Base-by-base conservation (phyloP, 2,329 filamentous ascomycete genomes). In the Penicillium sp. region DNA sequence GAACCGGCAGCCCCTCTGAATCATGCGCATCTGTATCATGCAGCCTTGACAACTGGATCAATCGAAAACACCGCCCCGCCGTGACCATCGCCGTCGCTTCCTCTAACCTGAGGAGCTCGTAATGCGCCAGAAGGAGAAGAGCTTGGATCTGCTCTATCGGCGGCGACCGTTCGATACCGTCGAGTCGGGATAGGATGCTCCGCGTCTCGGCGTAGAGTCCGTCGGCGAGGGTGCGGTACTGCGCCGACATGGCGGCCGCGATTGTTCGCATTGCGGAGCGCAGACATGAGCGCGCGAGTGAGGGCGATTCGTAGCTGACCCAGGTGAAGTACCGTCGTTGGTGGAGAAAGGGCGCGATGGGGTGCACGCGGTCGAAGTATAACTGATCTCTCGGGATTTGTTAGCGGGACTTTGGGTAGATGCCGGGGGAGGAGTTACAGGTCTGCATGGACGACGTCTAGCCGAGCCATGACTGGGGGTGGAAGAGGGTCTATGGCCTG, bases 331-430 rank as follows among this genome's bases (percentile, higher is more conserved):
- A 61, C 26, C 56, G 49, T 5, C 45, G 30, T 31, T 55, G 52
- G 15, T 66, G 56, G 13, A 64, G 21, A 41, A 66, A 57, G 1
- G 64, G 64, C 7, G 55, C 45, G 17, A 57, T 57, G 2, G 29
- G 47, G 38, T 66, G 64, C 5, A 61, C 61, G 3, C 64, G 61
- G 17, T 66, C 64, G 11, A 66, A 66, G 38, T 66, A 66, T 38
- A 66, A 38, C 31, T 63, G 64, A 41, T 64, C 61, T 41, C 64
- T 66, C 49, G 49, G 49, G 30, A 41, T 38, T 26, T 5, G 7
- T 56, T 26, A 26, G 17, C 3, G 35, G 21, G 44, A 13, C 4
- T 7, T 15, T 23, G 4, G 21, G 4, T 15, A 19, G 19, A 17
- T 4, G 11, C 7, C 1, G 9, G 23, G 4, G 11, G 17, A n/a